These are phyloP conservation scores for Flagelloscypha sp. DNA, from an alignment of 768 basidiomycete species.

Conservation along the genomic window DNA sequence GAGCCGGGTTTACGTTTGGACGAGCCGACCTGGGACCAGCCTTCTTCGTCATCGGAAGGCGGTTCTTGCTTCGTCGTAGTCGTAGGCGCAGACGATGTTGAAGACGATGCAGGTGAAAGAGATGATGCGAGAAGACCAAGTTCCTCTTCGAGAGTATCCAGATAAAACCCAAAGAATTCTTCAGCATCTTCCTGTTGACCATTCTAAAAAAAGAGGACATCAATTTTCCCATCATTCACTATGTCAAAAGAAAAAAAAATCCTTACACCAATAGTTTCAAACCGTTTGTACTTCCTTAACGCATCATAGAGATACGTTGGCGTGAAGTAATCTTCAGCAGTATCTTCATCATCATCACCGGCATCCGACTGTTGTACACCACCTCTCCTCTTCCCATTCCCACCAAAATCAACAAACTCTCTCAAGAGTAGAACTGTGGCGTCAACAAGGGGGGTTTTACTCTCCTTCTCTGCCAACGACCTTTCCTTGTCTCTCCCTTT, in stretches of 20 bases:
- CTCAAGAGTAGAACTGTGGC: constrained; percentile 68
- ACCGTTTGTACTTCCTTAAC: constrained; percentile 87
- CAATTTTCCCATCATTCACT: no score
- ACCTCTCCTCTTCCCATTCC: constrained; percentile 21
- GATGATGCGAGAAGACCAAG: constrained; percentile 58
- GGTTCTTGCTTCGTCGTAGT: constrained; percentile 27
- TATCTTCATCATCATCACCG: constrained; percentile 37
- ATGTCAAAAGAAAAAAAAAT: constrained; percentile 2
- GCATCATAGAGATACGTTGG: constrained; percentile 86
- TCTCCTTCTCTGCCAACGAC: constrained; percentile 11
- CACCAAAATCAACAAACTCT: constrained; percentile 53
- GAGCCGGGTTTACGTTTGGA: constrained; percentile 48
- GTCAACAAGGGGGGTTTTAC: constrained; percentile 50
- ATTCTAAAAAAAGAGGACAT: constrained; percentile 44
- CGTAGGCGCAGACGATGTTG: constrained; percentile 14
- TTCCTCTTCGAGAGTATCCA: constrained; percentile 93
- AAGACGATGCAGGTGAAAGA: constrained; percentile 31
- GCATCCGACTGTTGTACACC: constrained; percentile 18
- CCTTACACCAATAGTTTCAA: constrained; percentile 85
- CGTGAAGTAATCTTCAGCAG: constrained; percentile 62
- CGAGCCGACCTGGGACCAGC: constrained; percentile 92
- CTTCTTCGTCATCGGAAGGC: constrained; percentile 48
- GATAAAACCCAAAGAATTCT: constrained; percentile 96
- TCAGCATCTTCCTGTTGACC: constrained; percentile 98
- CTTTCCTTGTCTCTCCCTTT: constrained; percentile 20